Evolutionary conservation across 306 rosid species (phyloP).

Genomic region (Fragaria nilgerrensis): DNA sequence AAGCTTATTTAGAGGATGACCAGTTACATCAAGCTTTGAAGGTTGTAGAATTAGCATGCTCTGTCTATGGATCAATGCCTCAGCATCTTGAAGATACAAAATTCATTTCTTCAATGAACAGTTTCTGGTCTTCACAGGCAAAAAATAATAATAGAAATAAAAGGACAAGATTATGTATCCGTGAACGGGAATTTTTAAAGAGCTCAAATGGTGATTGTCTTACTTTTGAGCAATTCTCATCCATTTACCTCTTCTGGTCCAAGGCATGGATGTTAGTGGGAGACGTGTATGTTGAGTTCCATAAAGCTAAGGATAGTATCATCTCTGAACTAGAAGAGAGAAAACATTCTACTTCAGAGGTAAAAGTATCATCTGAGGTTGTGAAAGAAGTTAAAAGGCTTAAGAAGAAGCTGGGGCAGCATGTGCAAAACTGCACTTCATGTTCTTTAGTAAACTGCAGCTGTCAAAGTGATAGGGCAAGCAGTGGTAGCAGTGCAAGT

Average conservation of each 20-base stretch:
- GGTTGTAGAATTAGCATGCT: constrained; percentile 83
- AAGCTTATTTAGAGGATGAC: constrained; percentile 77
- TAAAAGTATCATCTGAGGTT: constrained; percentile 88
- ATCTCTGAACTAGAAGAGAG: constrained; percentile 46
- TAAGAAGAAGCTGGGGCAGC: constrained; percentile 73
- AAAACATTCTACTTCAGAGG: constrained; percentile 52
- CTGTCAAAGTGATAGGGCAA: constrained; percentile 95
- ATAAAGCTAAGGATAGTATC: constrained; percentile 48
- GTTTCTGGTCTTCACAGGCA: constrained; percentile 41
- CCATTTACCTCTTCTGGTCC: constrained; percentile 88
- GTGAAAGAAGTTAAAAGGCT: constrained; percentile 94
- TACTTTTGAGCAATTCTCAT: constrained; percentile 58
- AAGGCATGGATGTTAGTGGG: constrained; percentile 90
- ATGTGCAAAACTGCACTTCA: constrained; percentile 67
- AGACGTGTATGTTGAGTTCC: constrained; percentile 80
- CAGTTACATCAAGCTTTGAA: constrained; percentile 84
- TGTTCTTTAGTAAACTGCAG: constrained; percentile 95
- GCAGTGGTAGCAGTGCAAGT: constrained; percentile 96
- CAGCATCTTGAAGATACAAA: constrained; percentile 75
- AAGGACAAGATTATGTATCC: constrained; percentile 33
- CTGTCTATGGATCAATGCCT: constrained; percentile 98
- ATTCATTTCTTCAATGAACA: constrained; percentile 83
- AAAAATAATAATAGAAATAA: constrained; percentile 39
- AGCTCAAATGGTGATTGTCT: constrained; percentile 37
- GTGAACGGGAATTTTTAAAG: constrained; percentile 36